phyloP scores from a whole-genome alignment of 192 early-diverging fungal genomes.

The Backusella parvicylindrica region DNA sequence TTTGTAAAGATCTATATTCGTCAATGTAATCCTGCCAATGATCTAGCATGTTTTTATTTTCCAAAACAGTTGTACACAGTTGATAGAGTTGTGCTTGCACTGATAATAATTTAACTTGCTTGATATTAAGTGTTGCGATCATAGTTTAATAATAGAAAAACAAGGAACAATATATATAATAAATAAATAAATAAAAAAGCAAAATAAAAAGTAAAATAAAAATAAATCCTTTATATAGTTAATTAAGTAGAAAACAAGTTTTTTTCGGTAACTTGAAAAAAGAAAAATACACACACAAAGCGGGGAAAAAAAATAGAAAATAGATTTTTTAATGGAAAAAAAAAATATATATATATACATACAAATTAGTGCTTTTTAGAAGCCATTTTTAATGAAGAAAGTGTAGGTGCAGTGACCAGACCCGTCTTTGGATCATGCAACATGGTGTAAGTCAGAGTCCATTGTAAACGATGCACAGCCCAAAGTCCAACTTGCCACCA shows the following conservation, averaged over 20 bases:
- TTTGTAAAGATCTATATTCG: neutral
- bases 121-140: neutral
- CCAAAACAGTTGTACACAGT: neutral
- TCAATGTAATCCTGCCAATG: neutral
- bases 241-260: neutral
- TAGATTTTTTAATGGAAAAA: neutral
- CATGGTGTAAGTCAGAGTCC: slow-evolving; percentile 30
- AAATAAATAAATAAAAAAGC: neutral
- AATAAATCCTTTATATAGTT: neutral
- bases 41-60: neutral
- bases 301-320: neutral
- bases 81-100: neutral
- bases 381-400: neutral
- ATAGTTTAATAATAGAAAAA: neutral
- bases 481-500: slow-evolving; percentile 25
- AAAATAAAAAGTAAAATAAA: neutral
- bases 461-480: slow-evolving; percentile 23
- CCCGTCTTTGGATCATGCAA: slow-evolving; percentile 28
- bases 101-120: neutral
- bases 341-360: no score
- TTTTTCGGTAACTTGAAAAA: neutral
- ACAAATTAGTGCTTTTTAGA: neutral
- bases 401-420: slow-evolving; percentile 20
- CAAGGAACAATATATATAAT: neutral
- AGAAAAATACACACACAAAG: neutral